Conservation (phyloP, 257 asterid genomes). For the Solanum habrochaites region DNA sequence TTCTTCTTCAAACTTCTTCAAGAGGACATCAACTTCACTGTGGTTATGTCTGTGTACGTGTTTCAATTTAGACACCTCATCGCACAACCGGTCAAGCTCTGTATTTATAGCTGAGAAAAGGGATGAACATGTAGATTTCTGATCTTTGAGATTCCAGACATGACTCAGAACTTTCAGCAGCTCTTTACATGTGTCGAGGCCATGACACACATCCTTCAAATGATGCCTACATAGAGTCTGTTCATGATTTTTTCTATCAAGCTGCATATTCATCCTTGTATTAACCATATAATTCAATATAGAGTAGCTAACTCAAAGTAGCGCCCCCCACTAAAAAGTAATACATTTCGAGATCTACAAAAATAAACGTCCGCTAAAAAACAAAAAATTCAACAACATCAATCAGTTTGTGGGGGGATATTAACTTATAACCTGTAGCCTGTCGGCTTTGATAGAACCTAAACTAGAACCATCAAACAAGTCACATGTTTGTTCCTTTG, state of each 20-base stretch:
- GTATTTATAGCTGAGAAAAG: conserved; percentile 56
- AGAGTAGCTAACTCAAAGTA: neutral
- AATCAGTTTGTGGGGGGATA: neutral
- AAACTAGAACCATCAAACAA: conserved; percentile 11
- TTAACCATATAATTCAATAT: neutral
- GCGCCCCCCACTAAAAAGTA: no score
- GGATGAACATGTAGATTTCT: conserved; percentile 43
- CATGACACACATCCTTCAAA: conserved; percentile 53
- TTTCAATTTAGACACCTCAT: conserved; percentile 33
- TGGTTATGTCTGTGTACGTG: conserved; percentile 35
- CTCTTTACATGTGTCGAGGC: conserved; percentile 70
- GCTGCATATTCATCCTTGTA: conserved; percentile 26
- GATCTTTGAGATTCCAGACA: conserved; percentile 38
- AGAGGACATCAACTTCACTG: conserved; percentile 35
- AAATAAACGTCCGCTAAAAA: neutral
- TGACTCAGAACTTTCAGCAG: conserved; percentile 51
- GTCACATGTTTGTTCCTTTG: conserved; percentile 5
- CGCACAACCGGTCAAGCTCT: conserved; percentile 57
- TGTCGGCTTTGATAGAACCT: conserved; percentile 41
- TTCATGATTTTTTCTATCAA: conserved; percentile 28
- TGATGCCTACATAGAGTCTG: conserved; percentile 18
- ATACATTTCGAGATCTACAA: neutral
- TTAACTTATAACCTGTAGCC: conserved; percentile 2
- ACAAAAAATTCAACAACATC: neutral
- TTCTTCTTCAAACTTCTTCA: conserved; percentile 58